These are phyloP conservation scores for Protomyces inouyei DNA, from an alignment of 1,139 yeast genomes.

Conservation along the genomic window DNA sequence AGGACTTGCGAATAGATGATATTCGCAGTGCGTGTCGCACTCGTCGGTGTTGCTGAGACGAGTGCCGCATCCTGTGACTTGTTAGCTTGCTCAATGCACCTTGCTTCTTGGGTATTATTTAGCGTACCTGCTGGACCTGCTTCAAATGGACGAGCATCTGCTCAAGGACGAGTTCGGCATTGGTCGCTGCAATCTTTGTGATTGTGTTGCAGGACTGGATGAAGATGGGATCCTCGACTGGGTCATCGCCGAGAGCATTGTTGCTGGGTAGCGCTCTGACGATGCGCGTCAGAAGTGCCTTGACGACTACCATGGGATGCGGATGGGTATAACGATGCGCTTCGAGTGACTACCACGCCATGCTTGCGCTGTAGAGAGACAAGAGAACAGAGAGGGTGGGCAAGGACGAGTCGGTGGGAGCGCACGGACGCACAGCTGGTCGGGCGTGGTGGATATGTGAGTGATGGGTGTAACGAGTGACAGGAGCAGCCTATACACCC, in stretches of 20 bases:
- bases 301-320: not conserved
- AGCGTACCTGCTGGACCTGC: not conserved
- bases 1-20: not conserved
- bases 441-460: too few species aligned
- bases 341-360: not conserved
- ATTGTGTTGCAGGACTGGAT: not conserved
- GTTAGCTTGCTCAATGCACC: not conserved
- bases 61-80: not conserved
- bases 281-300: not conserved
- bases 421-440: too few species aligned
- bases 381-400: not conserved
- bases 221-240: not conserved
- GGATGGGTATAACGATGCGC: not conserved
- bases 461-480: too few species aligned
- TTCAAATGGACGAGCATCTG: not conserved
- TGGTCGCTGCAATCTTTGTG: not conserved
- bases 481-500: too few species aligned
- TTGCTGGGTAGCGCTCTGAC: not conserved
- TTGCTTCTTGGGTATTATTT: not conserved
- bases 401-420: too few species aligned
- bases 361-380: not conserved
- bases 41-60: not conserved
- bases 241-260: not conserved
- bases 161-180: not conserved
- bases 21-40: not conserved